phyloP scores from a whole-genome alignment of 371 early-diverging fungal genomes.

The Caulochytrium protostelioides region DNA sequence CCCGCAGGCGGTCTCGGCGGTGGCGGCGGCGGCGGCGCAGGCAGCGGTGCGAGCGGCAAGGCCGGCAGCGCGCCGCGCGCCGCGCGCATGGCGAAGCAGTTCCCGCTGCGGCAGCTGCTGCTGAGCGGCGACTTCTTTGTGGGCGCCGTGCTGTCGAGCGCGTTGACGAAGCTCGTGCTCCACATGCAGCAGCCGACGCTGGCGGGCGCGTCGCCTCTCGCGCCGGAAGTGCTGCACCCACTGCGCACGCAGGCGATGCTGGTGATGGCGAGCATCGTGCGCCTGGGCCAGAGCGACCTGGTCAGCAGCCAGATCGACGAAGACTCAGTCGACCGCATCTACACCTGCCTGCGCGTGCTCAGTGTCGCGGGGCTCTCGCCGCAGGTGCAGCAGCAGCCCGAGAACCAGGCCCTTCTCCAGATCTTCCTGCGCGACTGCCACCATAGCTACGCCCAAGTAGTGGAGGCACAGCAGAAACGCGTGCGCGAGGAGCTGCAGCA shows the following conservation, averaged over 20 bases:
- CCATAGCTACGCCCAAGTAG: conserved; percentile 44
- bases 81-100: conserved; percentile 22
- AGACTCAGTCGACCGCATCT: conserved; percentile 79
- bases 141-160: conserved; percentile 63
- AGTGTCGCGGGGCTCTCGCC: conserved; percentile 20
- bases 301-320: conserved; percentile 73
- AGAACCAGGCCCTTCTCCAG: too few species aligned
- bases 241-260: conserved; percentile 46
- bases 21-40: conserved; percentile 3
- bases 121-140: conserved; percentile 81
- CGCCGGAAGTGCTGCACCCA: conserved; percentile 35
- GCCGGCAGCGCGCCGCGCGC: conserved; percentile 49
- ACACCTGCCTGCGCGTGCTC: conserved; percentile 65
- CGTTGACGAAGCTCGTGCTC: conserved; percentile 71
- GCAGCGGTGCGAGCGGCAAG: conserved; percentile 18
- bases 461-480: conserved; percentile 43
- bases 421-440: conserved; percentile 51
- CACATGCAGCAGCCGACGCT: conserved; percentile 24
- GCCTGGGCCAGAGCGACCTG: conserved; percentile 74
- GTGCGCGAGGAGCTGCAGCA: too few species aligned
- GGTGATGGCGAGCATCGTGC: conserved; percentile 83
- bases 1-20: conserved; percentile 7
- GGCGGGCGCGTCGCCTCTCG: conserved; percentile 34
- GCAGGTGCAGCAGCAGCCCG: conserved; percentile 24
- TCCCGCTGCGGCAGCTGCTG: conserved; percentile 31